A percentile compares a stretch with the other conserved stretches of the same genome.
Evolutionary conservation across 805 yeast genomes (phyloP).

Genomic region (Yarrowia keelungensis): DNA sequence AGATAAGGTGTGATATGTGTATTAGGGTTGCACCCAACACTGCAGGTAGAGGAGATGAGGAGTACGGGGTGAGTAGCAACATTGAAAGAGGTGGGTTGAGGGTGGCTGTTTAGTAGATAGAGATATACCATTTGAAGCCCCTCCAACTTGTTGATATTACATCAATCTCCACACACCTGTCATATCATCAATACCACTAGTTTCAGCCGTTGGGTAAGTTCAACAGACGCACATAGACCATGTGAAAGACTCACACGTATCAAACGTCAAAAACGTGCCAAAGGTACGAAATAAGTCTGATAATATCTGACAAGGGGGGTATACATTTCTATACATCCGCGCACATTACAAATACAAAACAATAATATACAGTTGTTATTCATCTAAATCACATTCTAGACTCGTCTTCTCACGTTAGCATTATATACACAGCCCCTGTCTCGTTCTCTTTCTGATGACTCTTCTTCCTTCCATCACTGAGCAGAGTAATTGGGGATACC

Average conservation of each 20-base stretch:
- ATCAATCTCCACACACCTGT: neutral
- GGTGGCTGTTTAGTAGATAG: too few species aligned
- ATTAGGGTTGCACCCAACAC: constrained; percentile 24
- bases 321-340: too few species aligned
- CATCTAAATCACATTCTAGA: constrained; percentile 5
- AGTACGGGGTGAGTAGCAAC: too few species aligned
- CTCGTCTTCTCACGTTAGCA: constrained; percentile 23
- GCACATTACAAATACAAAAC: too few species aligned
- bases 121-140: too few species aligned
- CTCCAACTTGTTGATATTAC: neutral
- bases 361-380: neutral
- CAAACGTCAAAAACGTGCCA: too few species aligned
- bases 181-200: neutral
- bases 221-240: constrained; percentile 13
- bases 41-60: constrained; percentile 9
- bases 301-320: too few species aligned
- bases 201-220: constrained; percentile 9
- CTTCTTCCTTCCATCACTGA: neutral
- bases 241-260: constrained; percentile 1
- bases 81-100: too few species aligned
- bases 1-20: constrained; percentile 23
- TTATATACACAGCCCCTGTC: constrained; percentile 6
- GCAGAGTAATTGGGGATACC: constrained; percentile 29
- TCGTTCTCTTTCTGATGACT: too few species aligned
- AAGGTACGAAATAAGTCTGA: too few species aligned